Evolutionary conservation across 2,329 filamentous ascomycete genomes (phyloP), one percentile per base, ranked within the genome.

Genomic region (Teratosphaeria zuluensis): DNA sequence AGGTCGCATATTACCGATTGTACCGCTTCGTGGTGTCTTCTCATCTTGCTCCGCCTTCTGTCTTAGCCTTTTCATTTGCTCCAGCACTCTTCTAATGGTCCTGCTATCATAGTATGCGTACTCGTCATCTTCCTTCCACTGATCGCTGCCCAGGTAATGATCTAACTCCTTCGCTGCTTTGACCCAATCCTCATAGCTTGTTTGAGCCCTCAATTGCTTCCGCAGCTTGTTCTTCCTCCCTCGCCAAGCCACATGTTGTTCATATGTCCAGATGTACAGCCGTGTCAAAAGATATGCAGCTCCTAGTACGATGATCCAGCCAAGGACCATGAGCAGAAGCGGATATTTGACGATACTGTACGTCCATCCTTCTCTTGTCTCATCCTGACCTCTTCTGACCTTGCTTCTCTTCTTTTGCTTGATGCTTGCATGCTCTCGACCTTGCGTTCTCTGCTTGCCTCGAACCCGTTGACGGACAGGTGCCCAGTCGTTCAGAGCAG

Each of bases 401-500:
- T 75, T 68, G 66, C 72, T 69, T 73, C 70, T 68, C 73, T 72
- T 70, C 59, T 68, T 70, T 51, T 63, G 55, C 63, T 72, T 73
- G 60, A 59, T 70, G 72, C 63, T 59, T 53, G 60, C 60, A 19
- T 59, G 58, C 8, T 30, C 48, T 31, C 52, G 52, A n/a, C 16
- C 52, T n/a, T 48, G 42, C 9, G 51, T 51, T 32, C 57, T 62
- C 59, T 68, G 74, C 71, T 72, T 76, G 68, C 61, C 72, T 71
- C 79, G 78, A 24, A 92, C 80, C 59, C 82, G 85, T 70, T 92
- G 84, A 65, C 88, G 86, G 12, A 97, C 84, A 0, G 94, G 94
- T 16, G 89, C 86, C 94, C 94, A 99, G 77, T 99, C 94, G 72
- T 95, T 95, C 70, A 95, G 84, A 48, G 94, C 92, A 3, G 90